Base-by-base conservation (phyloP, 116 monocot species). In the Phalaenopsis hybrid region DNA sequence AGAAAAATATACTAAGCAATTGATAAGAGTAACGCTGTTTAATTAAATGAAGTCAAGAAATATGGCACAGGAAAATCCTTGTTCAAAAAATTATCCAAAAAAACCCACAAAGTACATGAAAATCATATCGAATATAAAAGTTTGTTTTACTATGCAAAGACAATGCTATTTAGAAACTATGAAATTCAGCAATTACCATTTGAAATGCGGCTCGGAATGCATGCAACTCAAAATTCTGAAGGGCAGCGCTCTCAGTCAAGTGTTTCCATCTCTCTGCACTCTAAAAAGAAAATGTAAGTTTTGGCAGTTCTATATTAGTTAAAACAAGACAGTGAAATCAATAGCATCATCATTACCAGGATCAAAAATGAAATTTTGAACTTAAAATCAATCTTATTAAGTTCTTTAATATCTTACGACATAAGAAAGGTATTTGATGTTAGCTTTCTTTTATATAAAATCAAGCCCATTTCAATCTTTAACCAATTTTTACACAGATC, bases 201-300 rank as follows among this genome's bases (percentile, higher is more conserved):
- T 98, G 98, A 75, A 91, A 93, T 81, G 91, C 87, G 80, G 91
- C 91, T 86, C 91, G 93, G 76, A 91, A 91, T 52, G 83, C 65
- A 80, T 93, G 94, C 34, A 90, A 58, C 4, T 88, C 88, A 87
- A 98, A 98, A 89, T 95, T 98, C 59, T 98, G 89, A 79, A 88
- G 78, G 78, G 91, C 92, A 84, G 87, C 88, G 44, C 89, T 87
- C 70, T 85, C 79, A 68, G 92, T 88, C 80, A 95, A 89, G 74
- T 81, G 88, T 89, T 82, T 88, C 98, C 98, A 98, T 83, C 98
- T 84, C 48, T 98, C 95, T 80, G 93, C 98, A 93, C 98, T 98
- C 95, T 98, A 80, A 79, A 49, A 48, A 80, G 63, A 78, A 43
- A 85, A 75, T 70, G 28, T 17, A 68, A 65, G 21, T 8, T 61